Evolutionary conservation across 768 basidiomycete species (phyloP).

Genomic region (Cystobasidium onofrii): DNA sequence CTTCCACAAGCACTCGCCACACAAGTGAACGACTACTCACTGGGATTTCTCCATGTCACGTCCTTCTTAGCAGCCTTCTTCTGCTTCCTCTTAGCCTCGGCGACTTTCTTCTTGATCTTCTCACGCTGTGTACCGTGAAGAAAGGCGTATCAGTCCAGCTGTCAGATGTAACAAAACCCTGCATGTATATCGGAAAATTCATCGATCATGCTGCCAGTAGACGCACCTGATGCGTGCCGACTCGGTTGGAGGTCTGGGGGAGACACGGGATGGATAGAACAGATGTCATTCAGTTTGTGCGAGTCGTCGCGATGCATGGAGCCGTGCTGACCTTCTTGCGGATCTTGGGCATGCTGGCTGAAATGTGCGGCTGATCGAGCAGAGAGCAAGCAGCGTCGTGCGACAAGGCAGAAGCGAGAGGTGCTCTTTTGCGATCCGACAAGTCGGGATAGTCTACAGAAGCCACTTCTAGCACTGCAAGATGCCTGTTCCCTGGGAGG

Average conservation of each 20-base stretch:
- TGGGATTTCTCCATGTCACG: constrained; percentile 49
- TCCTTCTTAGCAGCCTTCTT: constrained; percentile 48
- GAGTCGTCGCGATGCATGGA: neutral
- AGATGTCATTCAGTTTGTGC: neutral
- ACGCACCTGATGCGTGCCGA: constrained; percentile 11
- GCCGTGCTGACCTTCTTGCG: constrained; percentile 27
- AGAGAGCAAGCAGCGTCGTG: neutral
- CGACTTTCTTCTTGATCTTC: constrained; percentile 41
- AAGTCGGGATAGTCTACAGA: neutral
- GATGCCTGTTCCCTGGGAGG: constrained; percentile 32
- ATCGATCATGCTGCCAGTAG: neutral
- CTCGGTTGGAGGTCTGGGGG: constrained; percentile 33
- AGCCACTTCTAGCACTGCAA: neutral
- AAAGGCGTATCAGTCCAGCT: neutral
- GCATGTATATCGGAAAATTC: neutral
- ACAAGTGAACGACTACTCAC: constrained; percentile 34
- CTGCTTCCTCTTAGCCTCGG: constrained; percentile 47
- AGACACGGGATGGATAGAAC: neutral
- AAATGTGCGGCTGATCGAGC: neutral
- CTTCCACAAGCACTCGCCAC: neutral
- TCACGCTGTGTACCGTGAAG: constrained; percentile 26
- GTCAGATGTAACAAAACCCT: neutral
- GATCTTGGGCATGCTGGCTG: constrained; percentile 20
- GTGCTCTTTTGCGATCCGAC: neutral
- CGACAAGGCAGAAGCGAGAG: neutral